Percentiles rank a stretch among this genome's conserved stretches.
These are phyloP conservation scores for Sorghum bicolor DNA, from an alignment of 176 grass and related monocot genomes.

Conservation along the genomic window Sorghum_bicolor_NCBIv3 NC_012879.2:52033001-52033500, in stretches of 20 bases:
- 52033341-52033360: background rate
- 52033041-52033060: constrained; percentile 99
- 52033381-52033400: constrained; percentile 91
- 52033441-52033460: constrained; percentile 90
- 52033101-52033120: background rate
- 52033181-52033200: constrained; percentile 97
- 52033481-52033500: constrained; percentile 98
- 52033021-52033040: constrained; percentile 95
- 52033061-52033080: background rate
- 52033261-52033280: constrained; percentile 99
- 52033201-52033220: constrained; percentile 97
- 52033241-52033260: constrained; percentile 96
- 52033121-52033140: too few species aligned
- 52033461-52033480: constrained; percentile 80
- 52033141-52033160: constrained; percentile 69
- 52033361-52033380: constrained; percentile 41
- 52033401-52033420: constrained; percentile 91
- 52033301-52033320: background rate
- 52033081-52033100: background rate
- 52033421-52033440: constrained; percentile 91
- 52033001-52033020: constrained; percentile 97
- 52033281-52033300: constrained; percentile 31
- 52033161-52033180: constrained; percentile 91
- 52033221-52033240: constrained; percentile 89
- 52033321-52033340: background rate